Evolutionary conservation across 2,329 filamentous ascomycete species (phyloP), one percentile per base, ranked within the genome.

Genomic region (Fusarium sublunatum): DNA sequence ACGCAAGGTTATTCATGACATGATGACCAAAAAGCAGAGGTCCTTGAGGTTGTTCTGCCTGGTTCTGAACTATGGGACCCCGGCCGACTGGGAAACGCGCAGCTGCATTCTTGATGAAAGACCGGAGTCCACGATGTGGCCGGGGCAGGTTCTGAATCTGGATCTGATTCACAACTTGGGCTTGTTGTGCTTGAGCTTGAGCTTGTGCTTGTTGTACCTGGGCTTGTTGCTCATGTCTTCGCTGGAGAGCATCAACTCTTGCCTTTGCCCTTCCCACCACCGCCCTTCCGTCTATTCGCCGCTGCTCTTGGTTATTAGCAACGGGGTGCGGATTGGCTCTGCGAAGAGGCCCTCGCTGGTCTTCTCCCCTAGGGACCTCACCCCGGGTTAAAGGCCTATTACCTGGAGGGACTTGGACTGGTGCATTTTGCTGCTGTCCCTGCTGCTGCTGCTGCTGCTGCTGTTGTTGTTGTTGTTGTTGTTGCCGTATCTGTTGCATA

Each of bases 31-130:
- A 13, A 7, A 12, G 31, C 22, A 13, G 29, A 19, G 22, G 11
- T 29, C 13, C 22, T 38, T n/a, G 29, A 11, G 12, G 12, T n/a
- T 53, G 53, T 15, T 4, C 40, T 35, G 3, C 34, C 6, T 38
- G 44, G 26, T 10, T 8, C 12, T 29, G 43, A 7, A 7, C 19
- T 19, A 6, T 13, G 10, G 28, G n/a, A 38, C 10, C 28, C 4
- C 25, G 32, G 10, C 47, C 31, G 15, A 28, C 28, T 7, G 29
- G 28, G n/a, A 35, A 32, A 28, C 50, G 40, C 19, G 22, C 44
- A 41, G 31, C 46, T 19, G 35, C 45, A 41, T 52, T 43, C 31
- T 34, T 57, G 25, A 59, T 3, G 34, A 26, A 44, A 13, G 7
- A 10, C 28, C 46, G 29, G 5, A 49, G 6, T 11, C 29, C 34